Base-by-base conservation (phyloP, 1,284 basidiomycete species). In the Boletus sp. region DNA sequence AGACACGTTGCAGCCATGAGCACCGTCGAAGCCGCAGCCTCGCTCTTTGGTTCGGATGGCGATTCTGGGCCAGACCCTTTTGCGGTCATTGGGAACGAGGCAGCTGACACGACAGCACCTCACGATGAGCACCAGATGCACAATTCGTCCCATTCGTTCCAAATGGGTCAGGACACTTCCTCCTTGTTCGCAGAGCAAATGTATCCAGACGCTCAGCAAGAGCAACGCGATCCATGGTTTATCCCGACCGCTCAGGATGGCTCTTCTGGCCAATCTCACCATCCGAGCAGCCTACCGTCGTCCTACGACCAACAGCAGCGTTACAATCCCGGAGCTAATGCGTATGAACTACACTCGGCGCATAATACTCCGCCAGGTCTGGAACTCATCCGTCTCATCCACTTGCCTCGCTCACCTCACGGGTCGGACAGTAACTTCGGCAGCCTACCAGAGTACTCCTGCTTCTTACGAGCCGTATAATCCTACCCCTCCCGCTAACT, bases 1-100 rank as follows among this genome's bases (percentile, higher is more conserved):
- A 41, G 43, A 62, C 66, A 69, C 67, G 67, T 52, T 66, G 63
- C 53, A 66, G 47, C 60, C 55, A 85, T 84, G 81, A 76, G 72
- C 65, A 71, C 75, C 49, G 78, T 83, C 49, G 85, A 88, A 73
- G 80, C 84, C 57, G 88, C 87, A 41, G 84, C 87, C 46, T 80
- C 84, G 49, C 80, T 89, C 37, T 90, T 90, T 70, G 83, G 80
- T 45, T 68, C 76, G 37, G 76, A 80, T 22, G 71, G 53, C 38
- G 76, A 87, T 62, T 60, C 77, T 47, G 70, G 71, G 19, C 72
- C 75, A 30, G 85, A 88, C 69, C 80, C 79, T 36, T 88, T 88
- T 68, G 76, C 82, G 50, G 69, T 74, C 48, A 73, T 84, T 50
- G 82, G 79, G 35, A 68, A 64, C 55, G 65, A 68, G 46, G 60